Evolutionary conservation across 139 green algal species (phyloP).

Genomic region (Chlamydomonas sphaeroides): DNA sequence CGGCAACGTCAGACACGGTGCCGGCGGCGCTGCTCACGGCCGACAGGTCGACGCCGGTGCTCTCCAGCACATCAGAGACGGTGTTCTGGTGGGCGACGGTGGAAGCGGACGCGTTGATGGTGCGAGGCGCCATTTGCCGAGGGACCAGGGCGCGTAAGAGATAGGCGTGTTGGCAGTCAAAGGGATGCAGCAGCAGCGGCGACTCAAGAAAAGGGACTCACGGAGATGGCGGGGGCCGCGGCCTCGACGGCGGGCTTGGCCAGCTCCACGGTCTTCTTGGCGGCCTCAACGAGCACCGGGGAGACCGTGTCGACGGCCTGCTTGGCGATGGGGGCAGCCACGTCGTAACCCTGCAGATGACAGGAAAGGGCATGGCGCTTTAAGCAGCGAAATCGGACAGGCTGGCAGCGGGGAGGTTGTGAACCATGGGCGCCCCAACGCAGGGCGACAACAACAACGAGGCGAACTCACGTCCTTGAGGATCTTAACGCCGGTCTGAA

Average conservation of each 20-base stretch:
- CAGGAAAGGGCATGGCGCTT: too few relatives aligned
- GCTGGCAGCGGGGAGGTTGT: too few relatives aligned
- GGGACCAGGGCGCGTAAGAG: too few relatives aligned
- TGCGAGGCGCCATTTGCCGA: too few relatives aligned
- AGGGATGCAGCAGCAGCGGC: too few relatives aligned
- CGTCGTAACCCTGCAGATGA: constrained; percentile 59
- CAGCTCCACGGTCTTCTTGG: constrained; percentile 50
- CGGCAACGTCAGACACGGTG: constrained; percentile 46
- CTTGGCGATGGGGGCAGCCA: constrained; percentile 72
- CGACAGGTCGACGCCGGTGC: constrained; percentile 50
- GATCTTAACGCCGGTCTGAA: constrained; percentile 50
- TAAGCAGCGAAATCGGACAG: too few relatives aligned
- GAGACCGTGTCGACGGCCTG: constrained; percentile 54
- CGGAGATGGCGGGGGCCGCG: constrained; percentile 59
- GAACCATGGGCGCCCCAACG: too few relatives aligned
- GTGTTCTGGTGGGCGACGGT: too few relatives aligned
- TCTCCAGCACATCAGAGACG: constrained; percentile 39
- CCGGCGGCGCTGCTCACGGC: constrained; percentile 45
- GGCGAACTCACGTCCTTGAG: constrained; percentile 51
- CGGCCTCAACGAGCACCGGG: constrained; percentile 59
- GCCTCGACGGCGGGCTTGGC: constrained; percentile 62
- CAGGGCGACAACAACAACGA: too few relatives aligned
- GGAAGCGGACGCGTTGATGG: too few relatives aligned
- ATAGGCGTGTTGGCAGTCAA: too few relatives aligned
- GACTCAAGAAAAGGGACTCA: too few relatives aligned